Percentiles rank a stretch among this genome's conserved stretches.
Evolutionary conservation across 345 rosid species (phyloP).

Genomic region (Jatropha curcas): DNA sequence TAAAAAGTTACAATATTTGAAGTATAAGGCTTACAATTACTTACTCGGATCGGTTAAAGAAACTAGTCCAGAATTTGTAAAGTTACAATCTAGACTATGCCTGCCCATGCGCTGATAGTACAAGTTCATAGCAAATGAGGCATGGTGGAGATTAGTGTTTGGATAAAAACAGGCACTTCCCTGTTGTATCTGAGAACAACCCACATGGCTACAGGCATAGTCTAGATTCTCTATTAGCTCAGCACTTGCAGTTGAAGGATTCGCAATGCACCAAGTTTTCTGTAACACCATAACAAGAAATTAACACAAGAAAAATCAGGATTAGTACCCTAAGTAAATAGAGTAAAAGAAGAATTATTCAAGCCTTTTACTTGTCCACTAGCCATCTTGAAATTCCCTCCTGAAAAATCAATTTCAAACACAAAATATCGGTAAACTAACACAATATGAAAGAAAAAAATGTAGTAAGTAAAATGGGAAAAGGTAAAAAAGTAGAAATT

Average conservation of each 20-base stretch:
- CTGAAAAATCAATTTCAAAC: constrained; percentile 5
- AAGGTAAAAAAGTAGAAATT: too few species aligned
- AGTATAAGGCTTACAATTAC: neutral
- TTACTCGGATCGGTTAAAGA: constrained; percentile 27
- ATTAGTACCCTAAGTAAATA: too few species aligned
- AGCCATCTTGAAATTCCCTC: neutral
- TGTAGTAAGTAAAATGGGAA: neutral
- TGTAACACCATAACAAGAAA: neutral
- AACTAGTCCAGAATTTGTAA: constrained; percentile 16
- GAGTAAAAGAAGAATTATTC: neutral
- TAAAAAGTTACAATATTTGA: too few species aligned
- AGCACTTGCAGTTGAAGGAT: neutral
- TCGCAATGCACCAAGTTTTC: constrained; percentile 9
- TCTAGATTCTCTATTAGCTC: constrained; percentile 8
- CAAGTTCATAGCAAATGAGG: constrained; percentile 28
- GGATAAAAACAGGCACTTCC: constrained; percentile 17
- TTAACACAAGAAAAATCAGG: neutral
- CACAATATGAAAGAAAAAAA: neutral
- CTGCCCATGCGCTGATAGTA: constrained; percentile 22
- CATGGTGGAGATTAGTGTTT: constrained; percentile 12
- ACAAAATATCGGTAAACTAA: neutral
- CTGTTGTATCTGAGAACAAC: constrained; percentile 8
- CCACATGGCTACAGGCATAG: constrained; percentile 4
- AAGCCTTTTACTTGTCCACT: constrained; percentile 1
- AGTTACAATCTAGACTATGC: constrained; percentile 16